These are phyloP conservation scores for Iodosphaeria phyllophila DNA, from an alignment of 2,329 filamentous ascomycete species.

Conservation along the genomic window DNA sequence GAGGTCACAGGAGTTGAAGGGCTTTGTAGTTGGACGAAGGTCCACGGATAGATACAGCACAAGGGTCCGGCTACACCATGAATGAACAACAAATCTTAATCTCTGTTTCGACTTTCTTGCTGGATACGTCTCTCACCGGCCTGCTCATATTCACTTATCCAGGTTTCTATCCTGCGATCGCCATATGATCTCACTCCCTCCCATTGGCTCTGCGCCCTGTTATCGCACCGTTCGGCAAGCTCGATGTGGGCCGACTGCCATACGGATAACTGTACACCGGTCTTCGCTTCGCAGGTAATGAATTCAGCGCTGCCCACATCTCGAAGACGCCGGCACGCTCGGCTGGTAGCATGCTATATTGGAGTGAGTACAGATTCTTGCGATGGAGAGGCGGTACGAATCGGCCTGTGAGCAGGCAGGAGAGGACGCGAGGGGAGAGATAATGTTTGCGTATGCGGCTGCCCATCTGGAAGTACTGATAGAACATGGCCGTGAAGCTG, in stretches of 20 bases:
- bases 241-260: constrained; percentile 1
- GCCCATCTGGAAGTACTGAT: constrained; percentile 91
- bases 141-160: too few species aligned
- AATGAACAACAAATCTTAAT: too few species aligned
- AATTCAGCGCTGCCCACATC: constrained; percentile 61
- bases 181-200: too few species aligned
- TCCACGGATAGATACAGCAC: too few species aligned
- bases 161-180: too few species aligned
- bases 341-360: constrained; percentile 94
- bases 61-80: too few species aligned
- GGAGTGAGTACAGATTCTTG: constrained; percentile 84
- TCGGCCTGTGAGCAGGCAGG: constrained; percentile 74
- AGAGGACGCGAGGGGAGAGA: constrained; percentile 68
- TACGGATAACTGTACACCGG: constrained; percentile 14
- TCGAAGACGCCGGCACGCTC: constrained; percentile 62
- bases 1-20: too few species aligned
- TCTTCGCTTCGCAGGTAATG: constrained; percentile 24
- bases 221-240: constrained; percentile 14
- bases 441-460: constrained; percentile 91
- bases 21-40: too few species aligned
- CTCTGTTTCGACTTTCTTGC: too few species aligned
- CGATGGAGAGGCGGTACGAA: constrained; percentile 92
- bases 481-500: constrained; percentile 82
- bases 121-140: too few species aligned
- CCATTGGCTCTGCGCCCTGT: constrained; percentile 7